A percentile compares a stretch with the other conserved stretches of the same genome.
These are phyloP conservation scores for Conticribra guillardii DNA, from an alignment of 108 stramenopile species.

Conservation along the genomic window DNA sequence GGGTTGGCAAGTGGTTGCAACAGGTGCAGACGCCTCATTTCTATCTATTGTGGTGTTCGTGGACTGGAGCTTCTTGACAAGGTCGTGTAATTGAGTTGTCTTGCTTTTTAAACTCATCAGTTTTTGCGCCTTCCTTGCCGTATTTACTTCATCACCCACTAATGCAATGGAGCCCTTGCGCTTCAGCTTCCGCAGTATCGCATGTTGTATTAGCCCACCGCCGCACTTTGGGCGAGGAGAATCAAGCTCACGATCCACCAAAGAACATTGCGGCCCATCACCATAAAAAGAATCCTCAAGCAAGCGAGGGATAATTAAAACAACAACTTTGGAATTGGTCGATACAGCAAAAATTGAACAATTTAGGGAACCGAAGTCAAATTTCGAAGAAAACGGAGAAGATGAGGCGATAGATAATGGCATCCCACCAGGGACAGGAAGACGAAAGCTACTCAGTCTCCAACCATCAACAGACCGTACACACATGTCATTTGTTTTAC, in stretches of 20 bases:
- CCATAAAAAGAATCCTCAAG: not conserved
- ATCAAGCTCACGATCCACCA: not conserved
- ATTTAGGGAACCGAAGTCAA: not conserved
- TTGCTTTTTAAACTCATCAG: too few relatives aligned
- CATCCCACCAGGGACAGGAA: slow-evolving; percentile 12
- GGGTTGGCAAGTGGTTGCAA: slow-evolving; percentile 1
- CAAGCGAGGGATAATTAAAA: slow-evolving; percentile 11
- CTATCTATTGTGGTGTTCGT: slow-evolving; percentile 9
- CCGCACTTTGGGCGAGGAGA: not conserved
- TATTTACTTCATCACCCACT: too few relatives aligned
- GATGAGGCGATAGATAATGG: slow-evolving; percentile 13
- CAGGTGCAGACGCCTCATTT: not conserved
- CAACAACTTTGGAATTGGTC: not conserved
- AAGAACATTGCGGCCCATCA: not conserved
- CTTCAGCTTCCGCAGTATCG: too few relatives aligned
- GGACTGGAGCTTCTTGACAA: slow-evolving; percentile 9
- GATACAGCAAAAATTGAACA: not conserved
- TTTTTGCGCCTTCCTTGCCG: too few relatives aligned
- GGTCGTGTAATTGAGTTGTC: too few relatives aligned
- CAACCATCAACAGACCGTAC: too few relatives aligned
- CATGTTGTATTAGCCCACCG: not conserved
- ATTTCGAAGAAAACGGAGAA: not conserved
- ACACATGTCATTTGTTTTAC: not conserved
- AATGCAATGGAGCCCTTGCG: too few relatives aligned
- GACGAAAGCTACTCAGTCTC: too few relatives aligned